Base-by-base conservation (phyloP, 495 filamentous ascomycete species). In the Parmelia sp. region DNA sequence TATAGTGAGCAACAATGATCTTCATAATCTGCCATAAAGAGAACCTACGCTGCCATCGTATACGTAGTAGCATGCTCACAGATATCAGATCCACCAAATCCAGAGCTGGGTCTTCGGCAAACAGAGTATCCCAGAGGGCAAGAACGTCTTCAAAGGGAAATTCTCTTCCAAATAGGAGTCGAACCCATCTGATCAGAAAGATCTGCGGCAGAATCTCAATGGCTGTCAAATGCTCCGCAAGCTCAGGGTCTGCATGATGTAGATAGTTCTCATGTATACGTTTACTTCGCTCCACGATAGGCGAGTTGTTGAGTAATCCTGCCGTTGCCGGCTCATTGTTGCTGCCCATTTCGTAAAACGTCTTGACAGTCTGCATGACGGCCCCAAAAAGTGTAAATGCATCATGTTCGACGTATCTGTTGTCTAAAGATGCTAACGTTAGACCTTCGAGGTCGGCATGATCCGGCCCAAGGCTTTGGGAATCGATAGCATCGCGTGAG, bases 101-200 rank as follows among this genome's bases (percentile, higher is more conserved):
- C 56, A 94, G 77, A n/a, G 81, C 79, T 47, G 95, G 81, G 65
- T 96, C 92, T 71, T 94, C 86, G 0, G 94, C 91, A 72, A 99
- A 96, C 5, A 99, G 77, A 5, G 85, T 77, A 78, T 99, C 94
- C 94, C 94, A 98, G 62, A 97, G 82, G 47, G 82, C 73, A 8
- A 99, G 80, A 57, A 91, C 78, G 68, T 95, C 86, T 42, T 94
- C 85, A 62, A 96, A 95, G 1, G 88, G 83, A 65, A 97, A 97
- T 76, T 97, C 94, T 59, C 94, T 83, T 49, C 93, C 90, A 71
- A 97, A 99, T 0, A 99, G 75, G 2, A 99, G 85, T 29, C 94
- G 84, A 62, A 97, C 89, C 94, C 94, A 99, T 57, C 94, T 91
- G 88, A 97, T 96, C 39, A 98, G 75, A 72, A 97, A 99, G 55